Base-by-base conservation (phyloP, 192 early-diverging fungal species). In the Entomortierella parvispora region DNA sequence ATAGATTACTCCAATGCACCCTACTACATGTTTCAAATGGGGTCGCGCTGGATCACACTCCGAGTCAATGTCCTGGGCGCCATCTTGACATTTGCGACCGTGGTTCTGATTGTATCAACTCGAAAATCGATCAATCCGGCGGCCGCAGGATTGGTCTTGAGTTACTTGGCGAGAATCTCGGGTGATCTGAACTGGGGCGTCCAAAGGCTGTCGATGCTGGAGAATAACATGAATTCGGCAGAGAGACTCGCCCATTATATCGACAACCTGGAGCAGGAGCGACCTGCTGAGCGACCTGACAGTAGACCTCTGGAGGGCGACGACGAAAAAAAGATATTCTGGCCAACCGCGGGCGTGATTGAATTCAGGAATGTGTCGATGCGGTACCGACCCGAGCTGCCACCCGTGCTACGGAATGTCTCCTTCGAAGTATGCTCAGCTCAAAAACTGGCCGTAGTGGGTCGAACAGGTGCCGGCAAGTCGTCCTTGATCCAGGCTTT, bases 11-110 rank as follows among this genome's bases (percentile, higher is more conserved):
- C 93, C 69, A 86, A 88, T 69, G 85, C 84, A 32, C 90, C 92
- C 5, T 89, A 93, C 61, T 94, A 89, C 68, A 90, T 92, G 10
- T 89, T 86, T n/a, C 82, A 93, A n/a, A 76, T 85, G 9, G 80
- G 86, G 12, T 88, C 88, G 55, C 84, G 88, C 20, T 91, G 88
- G 90, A 65, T 91, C 67, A 82, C 85, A 3, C 66, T 92, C 11
- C 87, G 93, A 7, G 80, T 96, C 37, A 93, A 96, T 61, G 86
- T 90, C 45, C 86, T 88, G 86, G 33, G 87, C 90, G 82, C 89
- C 1, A 56, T 94, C 40, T 84, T 96, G 70, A 90, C 94, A 4
- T 92, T 97, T 68, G 84, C 89, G 18, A 88, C 92, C 1, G 86
- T 88, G 0, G 58, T 94, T 40, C 83, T 95, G 48, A 82, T 87